These are phyloP conservation scores for Trypanosoma caninum DNA, from an alignment of 208 protist genomes.

Conservation along the genomic window DNA sequence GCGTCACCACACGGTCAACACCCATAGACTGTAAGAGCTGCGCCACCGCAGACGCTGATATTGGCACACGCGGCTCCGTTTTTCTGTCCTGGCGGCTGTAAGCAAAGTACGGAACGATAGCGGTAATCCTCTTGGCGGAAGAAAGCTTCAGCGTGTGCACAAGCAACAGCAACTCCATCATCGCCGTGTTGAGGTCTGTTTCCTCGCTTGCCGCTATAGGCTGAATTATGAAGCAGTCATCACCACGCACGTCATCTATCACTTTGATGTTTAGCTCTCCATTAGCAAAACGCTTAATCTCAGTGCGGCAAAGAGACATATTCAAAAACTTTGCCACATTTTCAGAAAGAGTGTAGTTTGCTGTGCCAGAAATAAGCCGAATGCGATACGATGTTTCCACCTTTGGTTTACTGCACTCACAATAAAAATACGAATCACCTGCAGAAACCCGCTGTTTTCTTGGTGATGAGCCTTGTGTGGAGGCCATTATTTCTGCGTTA, in stretches of 20 bases:
- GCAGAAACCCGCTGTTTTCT: conserved; percentile 63
- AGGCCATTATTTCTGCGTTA: neutral
- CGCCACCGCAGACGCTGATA: conserved; percentile 93
- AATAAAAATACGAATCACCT: conserved; percentile 84
- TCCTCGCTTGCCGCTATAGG: conserved; percentile 65
- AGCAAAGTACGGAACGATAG: conserved; percentile 96
- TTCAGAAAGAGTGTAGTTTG: conserved; percentile 75
- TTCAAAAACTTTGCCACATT: conserved; percentile 80
- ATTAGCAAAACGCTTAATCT: conserved; percentile 90
- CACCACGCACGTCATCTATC: conserved; percentile 93
- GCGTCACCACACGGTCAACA: conserved; percentile 92
- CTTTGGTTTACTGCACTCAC: conserved; percentile 57
- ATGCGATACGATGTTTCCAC: conserved; percentile 87
- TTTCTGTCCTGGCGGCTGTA: conserved; percentile 97
- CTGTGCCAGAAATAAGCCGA: conserved; percentile 83
- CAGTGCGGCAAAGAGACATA: conserved; percentile 68
- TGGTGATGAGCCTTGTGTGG: neutral
- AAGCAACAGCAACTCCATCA: conserved; percentile 91
- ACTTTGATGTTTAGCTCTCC: conserved; percentile 91
- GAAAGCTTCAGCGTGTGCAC: conserved; percentile 90
- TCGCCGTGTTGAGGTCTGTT: conserved; percentile 83
- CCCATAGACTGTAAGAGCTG: conserved; percentile 93
- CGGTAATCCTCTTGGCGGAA: conserved; percentile 92
- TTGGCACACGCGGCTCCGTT: conserved; percentile 93
- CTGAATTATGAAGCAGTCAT: conserved; percentile 97